Percentiles rank a stretch among this genome's conserved stretches.
Evolutionary conservation across 2,329 filamentous ascomycete species (phyloP).

Genomic region (Sporothrix pseudoabietina): DNA sequence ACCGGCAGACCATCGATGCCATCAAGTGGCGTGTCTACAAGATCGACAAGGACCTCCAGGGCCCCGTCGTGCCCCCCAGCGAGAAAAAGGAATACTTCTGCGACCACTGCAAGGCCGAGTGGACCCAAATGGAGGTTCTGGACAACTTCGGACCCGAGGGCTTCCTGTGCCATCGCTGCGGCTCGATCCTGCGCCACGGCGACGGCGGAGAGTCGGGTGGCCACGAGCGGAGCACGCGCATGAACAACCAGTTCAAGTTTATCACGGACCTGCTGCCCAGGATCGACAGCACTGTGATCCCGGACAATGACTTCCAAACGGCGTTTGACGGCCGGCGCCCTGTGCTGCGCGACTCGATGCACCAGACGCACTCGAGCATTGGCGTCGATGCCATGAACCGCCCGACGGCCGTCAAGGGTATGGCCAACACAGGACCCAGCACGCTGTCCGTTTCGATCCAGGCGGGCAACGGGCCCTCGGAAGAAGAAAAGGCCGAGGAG

Average conservation of each 20-base stretch:
- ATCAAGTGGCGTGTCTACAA: slow-evolving; percentile 93
- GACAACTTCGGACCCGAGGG: slow-evolving; percentile 70
- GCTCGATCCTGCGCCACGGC: slow-evolving; percentile 63
- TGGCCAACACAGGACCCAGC: slow-evolving; percentile 66
- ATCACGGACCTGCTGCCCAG: slow-evolving; percentile 74
- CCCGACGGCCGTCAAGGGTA: slow-evolving; percentile 69
- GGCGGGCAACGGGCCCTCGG: slow-evolving; percentile 64
- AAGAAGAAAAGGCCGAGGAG: slow-evolving; percentile 67
- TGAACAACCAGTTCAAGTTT: slow-evolving; percentile 79
- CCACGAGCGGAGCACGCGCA: slow-evolving; percentile 69
- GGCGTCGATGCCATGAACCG: slow-evolving; percentile 58
- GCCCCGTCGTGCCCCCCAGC: slow-evolving; percentile 73
- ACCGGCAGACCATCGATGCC: slow-evolving; percentile 89
- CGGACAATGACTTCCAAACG: slow-evolving; percentile 72
- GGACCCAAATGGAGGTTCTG: slow-evolving; percentile 86
- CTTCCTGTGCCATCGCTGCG: slow-evolving; percentile 83
- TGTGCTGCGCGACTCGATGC: slow-evolving; percentile 65
- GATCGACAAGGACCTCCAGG: slow-evolving; percentile 85
- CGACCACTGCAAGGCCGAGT: slow-evolving; percentile 77
- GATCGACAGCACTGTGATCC: slow-evolving; percentile 74
- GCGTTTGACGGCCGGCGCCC: slow-evolving; percentile 65
- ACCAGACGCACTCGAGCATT: slow-evolving; percentile 64
- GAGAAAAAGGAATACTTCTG: slow-evolving; percentile 95
- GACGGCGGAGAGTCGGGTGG: slow-evolving; percentile 69
- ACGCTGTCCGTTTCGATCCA: slow-evolving; percentile 71